A percentile compares a stretch with the other conserved stretches of the same genome.
Conservation (phyloP, 2,329 filamentous ascomycete genomes). For the Bipolaris cookei region DNA sequence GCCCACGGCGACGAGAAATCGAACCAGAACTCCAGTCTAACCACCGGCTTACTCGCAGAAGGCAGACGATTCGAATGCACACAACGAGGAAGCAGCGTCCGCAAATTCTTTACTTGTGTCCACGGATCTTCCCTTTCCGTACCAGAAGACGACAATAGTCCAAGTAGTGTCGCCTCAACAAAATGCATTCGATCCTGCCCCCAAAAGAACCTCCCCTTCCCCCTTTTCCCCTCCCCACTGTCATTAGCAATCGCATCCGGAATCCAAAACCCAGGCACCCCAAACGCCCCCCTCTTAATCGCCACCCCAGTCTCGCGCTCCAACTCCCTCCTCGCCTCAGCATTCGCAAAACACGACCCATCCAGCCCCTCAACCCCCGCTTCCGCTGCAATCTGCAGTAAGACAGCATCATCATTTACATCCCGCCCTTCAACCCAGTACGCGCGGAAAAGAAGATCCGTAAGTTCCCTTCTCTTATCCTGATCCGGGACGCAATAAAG, state of each 20-base stretch:
- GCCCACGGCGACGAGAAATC: slow-evolving; percentile 47
- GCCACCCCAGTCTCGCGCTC: slow-evolving; percentile 36
- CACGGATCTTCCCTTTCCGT: slow-evolving; percentile 7
- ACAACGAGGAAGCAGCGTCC: slow-evolving; percentile 35
- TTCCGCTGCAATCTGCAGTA: slow-evolving; percentile 35
- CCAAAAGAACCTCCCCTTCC: slow-evolving; percentile 41
- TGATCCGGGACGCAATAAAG: slow-evolving; percentile 32
- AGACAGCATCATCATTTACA: slow-evolving; percentile 27
- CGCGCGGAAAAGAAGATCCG: slow-evolving; percentile 36
- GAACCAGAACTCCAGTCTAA: slow-evolving; percentile 43
- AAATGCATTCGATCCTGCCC: slow-evolving; percentile 49
- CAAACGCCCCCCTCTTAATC: slow-evolving; percentile 44
- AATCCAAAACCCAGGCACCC: slow-evolving; percentile 47
- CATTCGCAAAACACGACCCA: slow-evolving; percentile 23
- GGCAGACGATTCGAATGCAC: slow-evolving; percentile 14
- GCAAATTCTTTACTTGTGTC: slow-evolving; percentile 21
- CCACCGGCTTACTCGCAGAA: background rate
- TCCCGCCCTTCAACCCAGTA: slow-evolving; percentile 46
- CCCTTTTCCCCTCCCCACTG: slow-evolving; percentile 15
- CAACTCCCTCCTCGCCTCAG: slow-evolving; percentile 30
- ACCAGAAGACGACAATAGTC: background rate
- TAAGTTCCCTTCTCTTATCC: slow-evolving; percentile 28
- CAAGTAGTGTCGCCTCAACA: slow-evolving; percentile 39
- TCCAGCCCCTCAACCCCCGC: slow-evolving; percentile 29
- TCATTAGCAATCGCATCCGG: slow-evolving; percentile 21